A percentile compares a stretch with the other conserved stretches of the same genome.
phyloP scores from a whole-genome alignment of 768 basidiomycete genomes.

The Pulveroboletus sp. region DNA sequence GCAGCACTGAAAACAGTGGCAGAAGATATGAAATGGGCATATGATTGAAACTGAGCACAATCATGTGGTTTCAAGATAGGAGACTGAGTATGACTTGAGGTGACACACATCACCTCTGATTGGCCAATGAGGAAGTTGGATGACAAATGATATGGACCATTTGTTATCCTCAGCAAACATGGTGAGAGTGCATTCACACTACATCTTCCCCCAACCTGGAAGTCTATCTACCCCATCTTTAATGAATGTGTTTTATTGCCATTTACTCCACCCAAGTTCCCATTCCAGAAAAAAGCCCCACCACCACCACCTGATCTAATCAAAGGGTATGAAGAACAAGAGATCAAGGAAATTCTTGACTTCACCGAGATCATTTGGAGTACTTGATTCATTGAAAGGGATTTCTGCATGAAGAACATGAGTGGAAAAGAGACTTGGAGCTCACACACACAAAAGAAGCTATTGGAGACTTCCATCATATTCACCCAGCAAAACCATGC shows the following conservation, averaged over 20 bases:
- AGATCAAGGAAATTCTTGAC: constrained; percentile 21
- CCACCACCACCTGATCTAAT: not conserved
- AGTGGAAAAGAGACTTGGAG: constrained; percentile 14
- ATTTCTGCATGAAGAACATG: not conserved
- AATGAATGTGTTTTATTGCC: not conserved
- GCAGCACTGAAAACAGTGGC: constrained; percentile 16
- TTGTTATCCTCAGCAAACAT: too few relatives aligned
- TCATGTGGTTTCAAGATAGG: constrained; percentile 10
- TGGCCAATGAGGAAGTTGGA: too few relatives aligned
- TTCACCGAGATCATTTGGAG: constrained; percentile 5
- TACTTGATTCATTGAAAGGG: constrained; percentile 31
- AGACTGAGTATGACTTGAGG: constrained; percentile 29
- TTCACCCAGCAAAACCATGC: too few relatives aligned
- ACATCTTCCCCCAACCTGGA: constrained; percentile 6
- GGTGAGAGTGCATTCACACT: constrained; percentile 21
- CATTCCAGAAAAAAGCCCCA: not conserved
- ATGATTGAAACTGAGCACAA: constrained; percentile 4
- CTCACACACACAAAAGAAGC: too few relatives aligned
- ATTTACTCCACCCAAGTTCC: not conserved
- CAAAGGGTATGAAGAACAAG: not conserved
- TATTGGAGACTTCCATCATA: too few relatives aligned
- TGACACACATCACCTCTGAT: too few relatives aligned
- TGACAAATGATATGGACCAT: too few relatives aligned
- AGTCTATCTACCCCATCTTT: constrained; percentile 19
- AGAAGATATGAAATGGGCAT: constrained; percentile 24